phyloP scores from a whole-genome alignment of 148 eudicot species.

The Polygonum maritimum region DNA sequence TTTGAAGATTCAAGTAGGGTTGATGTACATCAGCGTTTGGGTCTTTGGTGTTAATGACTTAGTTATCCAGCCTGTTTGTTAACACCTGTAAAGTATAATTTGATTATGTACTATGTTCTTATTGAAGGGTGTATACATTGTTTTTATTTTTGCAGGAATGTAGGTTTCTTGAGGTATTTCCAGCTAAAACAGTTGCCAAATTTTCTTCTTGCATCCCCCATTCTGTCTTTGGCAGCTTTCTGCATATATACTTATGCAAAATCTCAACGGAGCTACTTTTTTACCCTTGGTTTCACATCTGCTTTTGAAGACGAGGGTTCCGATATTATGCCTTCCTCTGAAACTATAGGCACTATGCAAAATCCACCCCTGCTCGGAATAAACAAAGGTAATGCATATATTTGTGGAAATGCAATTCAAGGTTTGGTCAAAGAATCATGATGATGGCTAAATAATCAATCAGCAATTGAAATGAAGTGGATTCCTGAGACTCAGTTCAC shows the following conservation, averaged over 20 bases:
- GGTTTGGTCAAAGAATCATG: background rate
- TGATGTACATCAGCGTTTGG: background rate
- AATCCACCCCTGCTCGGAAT: constrained; percentile 13
- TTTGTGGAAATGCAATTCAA: too few relatives aligned
- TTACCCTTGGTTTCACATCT: constrained; percentile 64
- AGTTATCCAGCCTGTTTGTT: background rate
- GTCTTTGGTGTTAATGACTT: background rate
- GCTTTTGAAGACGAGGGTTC: constrained; percentile 17
- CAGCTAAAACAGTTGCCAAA: constrained; percentile 87
- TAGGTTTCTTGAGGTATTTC: constrained; percentile 83
- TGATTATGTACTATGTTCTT: background rate
- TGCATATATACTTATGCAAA: constrained; percentile 52
- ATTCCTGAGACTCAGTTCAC: background rate
- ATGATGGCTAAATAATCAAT: background rate
- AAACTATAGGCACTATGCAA: constrained; percentile 12
- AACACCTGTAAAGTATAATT: background rate
- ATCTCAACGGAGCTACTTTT: constrained; percentile 37
- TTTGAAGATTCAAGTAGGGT: background rate
- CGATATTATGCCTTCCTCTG: constrained; percentile 14
- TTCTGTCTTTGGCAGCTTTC: constrained; percentile 64
- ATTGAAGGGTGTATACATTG: background rate
- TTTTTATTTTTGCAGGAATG: constrained; percentile 52
- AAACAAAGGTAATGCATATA: constrained; percentile 33
- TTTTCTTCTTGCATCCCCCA: constrained; percentile 82
- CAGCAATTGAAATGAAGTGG: background rate